Base-by-base conservation (phyloP, 257 asterid species). In the Nicotiana obtusifolia region DNA sequence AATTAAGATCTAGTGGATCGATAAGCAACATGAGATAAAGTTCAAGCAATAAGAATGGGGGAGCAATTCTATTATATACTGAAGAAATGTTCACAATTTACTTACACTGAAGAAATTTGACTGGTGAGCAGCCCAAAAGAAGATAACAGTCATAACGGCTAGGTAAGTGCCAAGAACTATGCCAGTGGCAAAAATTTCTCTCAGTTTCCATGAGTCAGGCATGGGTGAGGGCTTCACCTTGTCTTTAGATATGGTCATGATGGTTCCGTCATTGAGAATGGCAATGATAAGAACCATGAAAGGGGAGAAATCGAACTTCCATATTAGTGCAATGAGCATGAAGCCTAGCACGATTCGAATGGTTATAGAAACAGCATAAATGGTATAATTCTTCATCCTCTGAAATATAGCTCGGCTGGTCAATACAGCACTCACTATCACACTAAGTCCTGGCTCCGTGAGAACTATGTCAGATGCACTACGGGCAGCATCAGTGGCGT, bases 191-290 rank as follows among this genome's bases (percentile, higher is more conserved):
- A 90, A 90, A 26, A 90, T 88, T 68, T 90, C 93, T 7, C 56
- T 86, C 77, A 90, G 87, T 81, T 90, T 90, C 93, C 93, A 90
- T 1, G 93, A 90, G 73, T 90, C 93, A 5, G 93, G 93, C 87
- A 88, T 65, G 44, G 93, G 92, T 17, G 93, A 88, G 5, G 93
- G 93, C 69, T 71, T 80, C 83, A 90, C 92, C 71, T 85, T 90
- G 84, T 90, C 93, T 66, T 90, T 90, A 10, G 93, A 88, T 77
- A 90, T 90, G 78, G 93, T 90, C 93, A 90, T 90, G 80, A 90
- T 88, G 79, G 93, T 90, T 78, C 93, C 91, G 53, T 90, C 93
- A 24, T 90, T 90, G 22, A 90, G 93, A 24, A 90, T 87, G 61
- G 93, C 93, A 73, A 88, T 88, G 62, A 90, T 71, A 14, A 90